Percentiles rank a stretch among this genome's conserved stretches.
These are phyloP conservation scores for Stagonosporopsis tanaceti DNA, from an alignment of 2,329 filamentous ascomycete species.

Conservation along the genomic window DNA sequence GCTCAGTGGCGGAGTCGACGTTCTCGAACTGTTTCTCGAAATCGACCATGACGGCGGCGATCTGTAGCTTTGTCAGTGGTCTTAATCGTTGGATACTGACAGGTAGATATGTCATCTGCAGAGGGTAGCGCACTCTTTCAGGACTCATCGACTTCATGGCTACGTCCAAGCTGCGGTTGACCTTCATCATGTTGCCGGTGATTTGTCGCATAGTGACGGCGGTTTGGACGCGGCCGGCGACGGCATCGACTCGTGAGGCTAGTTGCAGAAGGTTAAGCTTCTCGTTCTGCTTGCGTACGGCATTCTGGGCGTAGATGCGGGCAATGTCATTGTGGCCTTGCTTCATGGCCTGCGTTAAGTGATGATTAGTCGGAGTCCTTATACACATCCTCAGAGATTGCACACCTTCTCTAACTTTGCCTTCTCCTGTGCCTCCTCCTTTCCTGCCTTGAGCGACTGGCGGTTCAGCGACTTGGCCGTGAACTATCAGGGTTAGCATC, in stretches of 20 bases:
- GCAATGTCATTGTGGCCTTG: conserved; percentile 67
- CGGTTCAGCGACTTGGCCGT: conserved; percentile 70
- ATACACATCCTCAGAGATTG: background rate
- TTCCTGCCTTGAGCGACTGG: conserved; percentile 67
- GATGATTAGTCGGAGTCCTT: background rate
- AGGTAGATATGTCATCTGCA: background rate
- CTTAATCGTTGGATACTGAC: background rate
- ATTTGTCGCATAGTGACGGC: conserved; percentile 70
- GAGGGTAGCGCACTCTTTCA: conserved; percentile 60
- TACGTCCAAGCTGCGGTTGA: conserved; percentile 67
- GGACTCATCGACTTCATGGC: conserved; percentile 71
- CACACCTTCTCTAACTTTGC: conserved; percentile 67
- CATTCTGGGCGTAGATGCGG: conserved; percentile 69
- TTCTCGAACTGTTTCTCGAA: conserved; percentile 67
- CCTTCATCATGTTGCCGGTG: conserved; percentile 68
- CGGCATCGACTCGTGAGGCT: conserved; percentile 66
- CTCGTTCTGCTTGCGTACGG: conserved; percentile 70
- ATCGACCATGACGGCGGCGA: conserved; percentile 71
- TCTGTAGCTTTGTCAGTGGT: conserved; percentile 50
- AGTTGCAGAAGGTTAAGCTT: conserved; percentile 66
- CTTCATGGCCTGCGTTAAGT: conserved; percentile 61
- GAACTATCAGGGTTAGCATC: conserved; percentile 56
- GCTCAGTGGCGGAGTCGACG: conserved; percentile 64
- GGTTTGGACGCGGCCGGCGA: conserved; percentile 67
- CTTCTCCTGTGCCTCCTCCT: conserved; percentile 68